Evolutionary conservation across 805 yeast genomes (phyloP), one percentile per base, ranked within the genome.

Genomic region (Candida sonorensis): DNA sequence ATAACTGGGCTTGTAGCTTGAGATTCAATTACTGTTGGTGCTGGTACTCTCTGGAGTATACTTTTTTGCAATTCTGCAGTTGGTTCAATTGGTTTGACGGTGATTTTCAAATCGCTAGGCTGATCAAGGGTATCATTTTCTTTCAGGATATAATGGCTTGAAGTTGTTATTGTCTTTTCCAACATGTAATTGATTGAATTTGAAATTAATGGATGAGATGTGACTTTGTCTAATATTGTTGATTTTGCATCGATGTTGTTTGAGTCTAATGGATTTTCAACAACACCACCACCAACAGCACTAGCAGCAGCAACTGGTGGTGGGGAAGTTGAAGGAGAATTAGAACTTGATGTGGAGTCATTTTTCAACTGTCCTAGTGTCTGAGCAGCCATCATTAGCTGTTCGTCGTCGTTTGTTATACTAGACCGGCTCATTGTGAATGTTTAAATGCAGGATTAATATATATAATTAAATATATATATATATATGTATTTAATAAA

Each of bases 141-240:
- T 17, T 40, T 30, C 11, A 41, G 20, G 3, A 55, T 40, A 21
- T 50, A 42, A 30, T 38, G 44, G 34, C 44, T 50, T 7, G 61
- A 54, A 5, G 51, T 42, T 24, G 46, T 40, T 12, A 57, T 55
- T 1, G 60, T 59, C 29, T 51, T 57, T 36, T 60, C 63, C 24
- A 59, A 41, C 48, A 60, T 59, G 33, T 55, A 58, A 29, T 46
- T 55, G 35, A 60, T 57, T 1, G 64, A 57, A 27, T 48, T 50
- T 5, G 64, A 55, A 1, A 60, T 60, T 6, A 60, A 32, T 2
- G 65, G 65, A 37, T 59, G 58, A 0, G 62, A 48, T 3, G 61
- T 53, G 21, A 60, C 57, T 37, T 57, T 59, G 33, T 57, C 59
- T 17, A 59, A 40, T n/a, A 60, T 50, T 2, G 61, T 50, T 1